These are phyloP conservation scores for Tulasnella sp. DNA, from an alignment of 768 basidiomycete genomes.

Conservation along the genomic window DNA sequence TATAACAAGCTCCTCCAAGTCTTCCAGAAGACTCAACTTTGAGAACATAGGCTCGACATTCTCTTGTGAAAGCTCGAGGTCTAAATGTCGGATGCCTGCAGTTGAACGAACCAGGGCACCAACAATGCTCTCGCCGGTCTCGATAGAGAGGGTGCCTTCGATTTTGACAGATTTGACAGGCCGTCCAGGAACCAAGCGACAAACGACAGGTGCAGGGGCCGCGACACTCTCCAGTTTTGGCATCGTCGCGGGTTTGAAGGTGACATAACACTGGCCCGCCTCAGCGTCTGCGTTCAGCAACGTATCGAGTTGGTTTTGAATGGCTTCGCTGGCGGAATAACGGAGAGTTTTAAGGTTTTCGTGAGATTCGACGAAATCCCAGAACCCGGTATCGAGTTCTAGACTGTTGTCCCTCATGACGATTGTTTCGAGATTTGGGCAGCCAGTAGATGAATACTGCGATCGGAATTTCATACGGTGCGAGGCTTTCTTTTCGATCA, in stretches of 20 bases:
- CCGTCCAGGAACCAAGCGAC: not conserved
- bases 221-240: not conserved
- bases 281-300: not conserved
- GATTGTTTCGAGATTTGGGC: not conserved
- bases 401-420: not conserved
- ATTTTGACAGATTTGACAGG: constrained; percentile 2
- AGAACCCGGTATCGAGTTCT: not conserved
- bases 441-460: not conserved
- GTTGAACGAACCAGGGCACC: not conserved
- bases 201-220: not conserved
- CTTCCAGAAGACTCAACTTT: not conserved
- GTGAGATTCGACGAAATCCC: not conserved
- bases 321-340: not conserved
- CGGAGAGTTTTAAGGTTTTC: not conserved
- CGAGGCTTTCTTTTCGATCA: not conserved
- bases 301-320: not conserved
- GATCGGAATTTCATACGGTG: not conserved
- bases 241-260: not conserved
- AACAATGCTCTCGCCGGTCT: not conserved
- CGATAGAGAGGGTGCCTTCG: not conserved
- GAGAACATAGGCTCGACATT: not conserved
- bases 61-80: not conserved
- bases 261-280: not conserved
- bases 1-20: not conserved
- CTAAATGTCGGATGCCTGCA: not conserved